Conservation (phyloP, 2,329 filamentous ascomycete species). For the Fusarium anguioides region DNA sequence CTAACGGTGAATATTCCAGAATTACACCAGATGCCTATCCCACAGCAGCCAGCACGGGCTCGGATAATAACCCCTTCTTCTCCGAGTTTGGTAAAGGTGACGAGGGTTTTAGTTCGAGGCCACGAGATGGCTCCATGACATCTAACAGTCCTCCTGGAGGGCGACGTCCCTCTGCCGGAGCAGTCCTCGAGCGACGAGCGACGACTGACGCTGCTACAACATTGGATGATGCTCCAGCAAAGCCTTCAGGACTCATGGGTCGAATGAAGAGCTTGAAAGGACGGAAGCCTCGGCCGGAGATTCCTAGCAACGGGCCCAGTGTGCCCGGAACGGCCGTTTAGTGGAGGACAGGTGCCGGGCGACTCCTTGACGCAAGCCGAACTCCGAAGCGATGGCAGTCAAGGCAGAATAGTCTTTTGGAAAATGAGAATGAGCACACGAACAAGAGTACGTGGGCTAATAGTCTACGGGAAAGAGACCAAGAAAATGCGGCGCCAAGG, state of each 20-base stretch:
- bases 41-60: conserved; percentile 48
- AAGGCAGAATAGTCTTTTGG: conserved; percentile 10
- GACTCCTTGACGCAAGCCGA: conserved; percentile 35
- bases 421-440: conserved; percentile 10
- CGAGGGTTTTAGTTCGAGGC: conserved; percentile 61
- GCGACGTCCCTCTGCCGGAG: conserved; percentile 51
- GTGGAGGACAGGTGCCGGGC: conserved; percentile 42
- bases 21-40: conserved; percentile 55
- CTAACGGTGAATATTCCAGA: conserved; percentile 58
- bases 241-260: conserved; percentile 74
- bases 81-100: conserved; percentile 75
- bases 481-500: conserved; percentile 40
- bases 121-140: conserved; percentile 53
- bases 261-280: conserved; percentile 87
- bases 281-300: conserved; percentile 55
- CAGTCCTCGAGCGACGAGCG: conserved; percentile 70
- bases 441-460: conserved; percentile 13
- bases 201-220: conserved; percentile 67
- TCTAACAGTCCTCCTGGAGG: conserved; percentile 68
- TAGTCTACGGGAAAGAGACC: conserved; percentile 21
- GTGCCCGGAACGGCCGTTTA: conserved; percentile 57
- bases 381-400: conserved; percentile 29
- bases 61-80: conserved; percentile 80
- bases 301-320: conserved; percentile 51
- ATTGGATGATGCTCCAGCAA: conserved; percentile 55